phyloP scores from a whole-genome alignment of 2,329 filamentous ascomycete genomes.

The Paecilomyces formosus region DNA sequence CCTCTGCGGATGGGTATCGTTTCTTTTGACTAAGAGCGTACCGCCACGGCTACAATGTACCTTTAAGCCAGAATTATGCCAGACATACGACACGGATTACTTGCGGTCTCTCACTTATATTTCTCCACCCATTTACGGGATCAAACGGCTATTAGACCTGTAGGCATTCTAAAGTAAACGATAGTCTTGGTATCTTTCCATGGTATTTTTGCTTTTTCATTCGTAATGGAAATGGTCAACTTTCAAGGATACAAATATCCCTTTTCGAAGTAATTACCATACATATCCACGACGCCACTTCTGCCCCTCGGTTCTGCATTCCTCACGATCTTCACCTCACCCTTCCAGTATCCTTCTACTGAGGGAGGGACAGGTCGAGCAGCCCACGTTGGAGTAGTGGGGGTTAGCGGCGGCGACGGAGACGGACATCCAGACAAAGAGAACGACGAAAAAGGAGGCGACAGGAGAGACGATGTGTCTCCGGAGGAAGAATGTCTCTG shows the following conservation, averaged over 20 bases:
- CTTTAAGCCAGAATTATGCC: conserved; percentile 3
- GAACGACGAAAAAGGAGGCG: conserved; percentile 6
- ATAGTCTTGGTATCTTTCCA: neutral
- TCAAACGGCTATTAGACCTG: neutral
- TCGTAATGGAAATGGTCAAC: neutral
- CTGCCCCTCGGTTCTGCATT: conserved; percentile 31
- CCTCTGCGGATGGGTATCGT: neutral
- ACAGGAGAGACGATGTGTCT: conserved; percentile 11
- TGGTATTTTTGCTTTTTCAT: neutral
- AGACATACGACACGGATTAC: conserved; percentile 4
- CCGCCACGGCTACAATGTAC: neutral
- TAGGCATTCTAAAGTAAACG: neutral
- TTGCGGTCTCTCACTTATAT: neutral
- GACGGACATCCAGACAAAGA: conserved; percentile 1
- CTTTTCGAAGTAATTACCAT: conserved; percentile 47
- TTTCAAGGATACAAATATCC: conserved; percentile 45
- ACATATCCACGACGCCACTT: conserved; percentile 43
- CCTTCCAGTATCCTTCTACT: conserved; percentile 54
- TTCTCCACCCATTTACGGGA: neutral
- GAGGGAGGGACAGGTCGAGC: conserved; percentile 21
- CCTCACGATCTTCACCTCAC: conserved; percentile 51
- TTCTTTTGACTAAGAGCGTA: neutral
- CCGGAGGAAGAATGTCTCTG: conserved; percentile 15
- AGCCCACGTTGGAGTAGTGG: conserved; percentile 2
- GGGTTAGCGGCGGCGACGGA: conserved; percentile 9